Evolutionary conservation across 192 early-diverging fungal species (phyloP), one percentile per base, ranked within the genome.

Genomic region (Gaertneriomyces semiglobifer): DNA sequence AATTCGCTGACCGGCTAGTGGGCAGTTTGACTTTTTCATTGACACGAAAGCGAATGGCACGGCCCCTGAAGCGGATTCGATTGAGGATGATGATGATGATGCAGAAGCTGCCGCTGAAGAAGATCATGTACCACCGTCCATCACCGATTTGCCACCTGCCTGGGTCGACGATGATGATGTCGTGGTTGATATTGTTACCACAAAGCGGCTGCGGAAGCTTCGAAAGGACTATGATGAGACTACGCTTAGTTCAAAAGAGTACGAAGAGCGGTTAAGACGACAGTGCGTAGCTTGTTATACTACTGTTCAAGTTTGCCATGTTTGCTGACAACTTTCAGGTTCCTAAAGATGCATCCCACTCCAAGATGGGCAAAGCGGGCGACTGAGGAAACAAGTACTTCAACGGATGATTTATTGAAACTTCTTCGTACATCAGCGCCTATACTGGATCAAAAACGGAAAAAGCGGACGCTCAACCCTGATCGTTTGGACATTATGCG

Each of bases 81-180:
- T 44, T 11, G 40, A 44, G 7, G 40, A 33, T 0, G 18, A 2
- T 8, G 18, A 2, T 8, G 12, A 42, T 8, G 58, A 11, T 33
- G 25, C 25, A 33, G 25, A 33, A 33, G 51, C 33, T 10, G 39
- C 53, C 7, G 77, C 78, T 5, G 68, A 63, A 1, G 64, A 77
- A n/a, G 67, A 73, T 20, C 53, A 63, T 6, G 20, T 11, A 5
- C 57, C 65, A 53, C 46, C 52, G 18, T 60, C 56, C 43, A 71
- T 20, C 25, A 38, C 57, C 48, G 58, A 64, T 44, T 39, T 60
- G 16, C 57, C 50, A 33, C 64, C 88, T 0, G 92, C 88, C 18
- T 98, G 94, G 93, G 71, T 79, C 6, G 93, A 98, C 63, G 92
- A 89, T 56, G 82, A 88, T 52, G 73, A 85, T 44, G 69, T 87